phyloP scores from a whole-genome alignment of 1,284 basidiomycete species.

The Pseudozyma flocculosa region DNA sequence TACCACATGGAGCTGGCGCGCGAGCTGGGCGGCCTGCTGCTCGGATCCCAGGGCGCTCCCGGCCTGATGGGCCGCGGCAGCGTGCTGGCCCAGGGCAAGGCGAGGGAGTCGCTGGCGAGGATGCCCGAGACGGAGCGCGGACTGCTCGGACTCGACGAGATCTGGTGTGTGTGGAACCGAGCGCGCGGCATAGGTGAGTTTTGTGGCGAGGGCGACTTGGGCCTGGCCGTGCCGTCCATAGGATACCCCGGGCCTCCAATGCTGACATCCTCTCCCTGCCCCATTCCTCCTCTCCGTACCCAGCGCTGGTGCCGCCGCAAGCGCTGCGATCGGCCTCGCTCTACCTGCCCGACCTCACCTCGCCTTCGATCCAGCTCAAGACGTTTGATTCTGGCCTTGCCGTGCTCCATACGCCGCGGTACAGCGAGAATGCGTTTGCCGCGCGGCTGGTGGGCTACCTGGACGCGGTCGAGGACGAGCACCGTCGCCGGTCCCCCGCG shows the following conservation, averaged over 20 bases:
- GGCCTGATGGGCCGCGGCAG: constrained; percentile 46
- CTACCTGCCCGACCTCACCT: constrained; percentile 69
- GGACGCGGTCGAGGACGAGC: constrained; percentile 29
- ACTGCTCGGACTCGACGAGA: constrained; percentile 83
- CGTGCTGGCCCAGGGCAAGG: constrained; percentile 55
- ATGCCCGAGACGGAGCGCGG: constrained; percentile 21
- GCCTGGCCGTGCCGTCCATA: no score
- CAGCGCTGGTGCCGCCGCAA: constrained; percentile 82
- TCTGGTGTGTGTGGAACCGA: constrained; percentile 97
- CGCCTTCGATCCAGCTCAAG: constrained; percentile 70
- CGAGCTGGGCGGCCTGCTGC: constrained; percentile 76
- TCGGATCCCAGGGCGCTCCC: constrained; percentile 61
- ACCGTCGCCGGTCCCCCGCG: constrained; percentile 13
- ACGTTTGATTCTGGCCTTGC: constrained; percentile 72
- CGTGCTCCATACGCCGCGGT: constrained; percentile 78
- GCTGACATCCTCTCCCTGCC: not conserved
- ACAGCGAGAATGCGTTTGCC: constrained; percentile 38
- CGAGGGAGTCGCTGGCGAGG: constrained; percentile 7
- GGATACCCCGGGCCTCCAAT: no score
- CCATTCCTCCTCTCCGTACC: constrained; percentile 5
- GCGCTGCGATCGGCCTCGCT: constrained; percentile 75
- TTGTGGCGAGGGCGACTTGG: no score
- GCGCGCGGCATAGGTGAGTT: constrained; percentile 83
- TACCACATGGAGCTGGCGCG: constrained; percentile 81
- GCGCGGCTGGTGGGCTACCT: constrained; percentile 34